These are phyloP conservation scores for Pseudoperonospora humuli DNA, from an alignment of 352 stramenopile genomes.

Conservation along the genomic window DNA sequence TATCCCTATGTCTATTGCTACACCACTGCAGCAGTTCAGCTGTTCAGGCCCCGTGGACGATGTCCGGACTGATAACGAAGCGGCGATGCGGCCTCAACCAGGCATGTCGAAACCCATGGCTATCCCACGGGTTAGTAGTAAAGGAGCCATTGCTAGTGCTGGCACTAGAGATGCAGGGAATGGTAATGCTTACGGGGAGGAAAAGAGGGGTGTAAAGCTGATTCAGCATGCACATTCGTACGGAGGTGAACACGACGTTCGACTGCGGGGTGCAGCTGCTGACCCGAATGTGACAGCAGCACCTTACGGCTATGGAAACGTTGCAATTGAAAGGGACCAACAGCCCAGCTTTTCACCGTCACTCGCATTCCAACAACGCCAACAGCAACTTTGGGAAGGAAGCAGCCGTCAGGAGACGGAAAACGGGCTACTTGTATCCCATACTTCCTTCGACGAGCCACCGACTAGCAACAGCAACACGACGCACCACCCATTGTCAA, in stretches of 20 bases:
- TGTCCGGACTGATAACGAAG: slow-evolving; percentile 3
- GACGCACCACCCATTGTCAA: slow-evolving; percentile 43
- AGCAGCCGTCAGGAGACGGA: slow-evolving; percentile 21
- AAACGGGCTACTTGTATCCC: slow-evolving; percentile 18
- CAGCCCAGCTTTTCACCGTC: slow-evolving; percentile 23
- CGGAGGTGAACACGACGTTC: slow-evolving; percentile 39
- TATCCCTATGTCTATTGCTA: slow-evolving; percentile 11
- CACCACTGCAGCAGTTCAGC: slow-evolving; percentile 18
- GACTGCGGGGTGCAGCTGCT: slow-evolving; percentile 29
- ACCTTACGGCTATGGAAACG: slow-evolving; percentile 72
- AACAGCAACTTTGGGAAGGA: slow-evolving; percentile 31
- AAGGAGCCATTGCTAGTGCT: slow-evolving; percentile 24
- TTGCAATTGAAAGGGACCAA: slow-evolving; percentile 44
- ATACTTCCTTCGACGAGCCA: slow-evolving; percentile 30
- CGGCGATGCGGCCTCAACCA: slow-evolving; percentile 20
- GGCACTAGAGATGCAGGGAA: slow-evolving; percentile 4
- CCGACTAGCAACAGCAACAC: slow-evolving; percentile 18
- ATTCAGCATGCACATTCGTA: slow-evolving; percentile 67
- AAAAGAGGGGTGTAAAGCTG: slow-evolving; percentile 21
- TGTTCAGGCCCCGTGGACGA: slow-evolving; percentile 9
- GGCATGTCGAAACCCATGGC: slow-evolving; percentile 73
- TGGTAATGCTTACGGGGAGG: slow-evolving; percentile 8
- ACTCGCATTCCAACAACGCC: slow-evolving; percentile 23
- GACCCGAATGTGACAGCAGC: slow-evolving; percentile 65
- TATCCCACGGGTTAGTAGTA: slow-evolving; percentile 53